A percentile compares a stretch with the other conserved stretches of the same genome.
These are phyloP conservation scores for Acephala macrosclerotiorum DNA, from an alignment of 2,329 filamentous ascomycete species.

Conservation along the genomic window DNA sequence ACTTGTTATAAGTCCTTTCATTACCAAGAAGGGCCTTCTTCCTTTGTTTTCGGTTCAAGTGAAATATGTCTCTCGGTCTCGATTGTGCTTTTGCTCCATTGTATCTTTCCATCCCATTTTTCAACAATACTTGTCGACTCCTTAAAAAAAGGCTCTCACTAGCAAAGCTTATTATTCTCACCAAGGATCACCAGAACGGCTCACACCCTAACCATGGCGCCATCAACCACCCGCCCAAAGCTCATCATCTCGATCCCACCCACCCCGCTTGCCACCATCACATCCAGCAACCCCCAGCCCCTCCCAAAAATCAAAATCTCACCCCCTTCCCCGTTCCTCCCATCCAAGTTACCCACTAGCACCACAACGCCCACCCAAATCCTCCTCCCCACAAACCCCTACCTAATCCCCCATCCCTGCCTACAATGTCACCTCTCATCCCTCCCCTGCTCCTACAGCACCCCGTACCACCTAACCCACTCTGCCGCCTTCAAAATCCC, in stretches of 20 bases:
- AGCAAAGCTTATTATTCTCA: not conserved
- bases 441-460: slow-evolving; percentile 11
- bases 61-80: not conserved
- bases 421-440: slow-evolving; percentile 17
- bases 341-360: not conserved
- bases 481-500: not conserved
- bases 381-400: not conserved
- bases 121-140: not conserved
- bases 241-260: slow-evolving; percentile 6
- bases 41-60: not conserved
- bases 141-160: not conserved
- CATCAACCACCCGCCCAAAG: slow-evolving; percentile 1
- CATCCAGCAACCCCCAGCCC: not conserved
- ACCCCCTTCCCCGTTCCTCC: not conserved
- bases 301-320: not conserved
- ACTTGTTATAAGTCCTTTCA: not conserved
- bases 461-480: not conserved
- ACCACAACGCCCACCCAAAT: not conserved
- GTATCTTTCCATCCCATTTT: not conserved
- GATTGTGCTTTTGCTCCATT: not conserved
- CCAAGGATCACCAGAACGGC: not conserved
- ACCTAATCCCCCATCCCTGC: slow-evolving; percentile 12
- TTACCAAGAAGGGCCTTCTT: not conserved
- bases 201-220: not conserved
- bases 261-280: not conserved